Evolutionary conservation across 371 early-diverging fungal genomes (phyloP).

Genomic region (Mucor racemosus): DNA sequence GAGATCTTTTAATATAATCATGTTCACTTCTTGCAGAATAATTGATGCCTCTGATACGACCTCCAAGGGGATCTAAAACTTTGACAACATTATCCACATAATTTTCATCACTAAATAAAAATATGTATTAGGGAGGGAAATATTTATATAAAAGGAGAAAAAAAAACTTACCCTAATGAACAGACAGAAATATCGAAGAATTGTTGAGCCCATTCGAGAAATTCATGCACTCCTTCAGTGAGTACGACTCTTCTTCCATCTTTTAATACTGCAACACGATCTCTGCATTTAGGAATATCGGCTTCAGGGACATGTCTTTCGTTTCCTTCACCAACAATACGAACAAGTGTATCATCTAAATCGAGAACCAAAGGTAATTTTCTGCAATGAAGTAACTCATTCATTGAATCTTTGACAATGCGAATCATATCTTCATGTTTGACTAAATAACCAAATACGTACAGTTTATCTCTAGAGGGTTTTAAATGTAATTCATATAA

Average conservation of each 20-base stretch:
- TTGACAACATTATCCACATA: slow-evolving; percentile 76
- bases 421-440: slow-evolving; percentile 61
- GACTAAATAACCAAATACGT: slow-evolving; percentile 73
- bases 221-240: slow-evolving; percentile 74
- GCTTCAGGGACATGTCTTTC: slow-evolving; percentile 71
- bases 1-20: slow-evolving; percentile 58
- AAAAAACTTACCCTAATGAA: slow-evolving; percentile 66
- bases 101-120: slow-evolving; percentile 61
- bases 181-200: slow-evolving; percentile 79
- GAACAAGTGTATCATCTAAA: slow-evolving; percentile 81
- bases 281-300: slow-evolving; percentile 49
- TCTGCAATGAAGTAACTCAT: slow-evolving; percentile 48
- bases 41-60: slow-evolving; percentile 63
- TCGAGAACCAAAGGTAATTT: slow-evolving; percentile 78
- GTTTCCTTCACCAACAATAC: slow-evolving; percentile 71
- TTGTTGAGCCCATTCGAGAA: slow-evolving; percentile 76
- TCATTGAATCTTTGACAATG: slow-evolving; percentile 57
- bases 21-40: slow-evolving; percentile 82
- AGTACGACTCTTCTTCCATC: slow-evolving; percentile 74
- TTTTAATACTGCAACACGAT: slow-evolving; percentile 63
- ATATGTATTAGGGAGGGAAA: neutral
- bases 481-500: slow-evolving; percentile 78
- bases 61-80: slow-evolving; percentile 69
- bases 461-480: slow-evolving; percentile 65
- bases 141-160: neutral